Percentiles rank a stretch among this genome's conserved stretches.
Evolutionary conservation across 2,329 filamentous ascomycete genomes (phyloP).

Genomic region (Harringtonia lauricola): DNA sequence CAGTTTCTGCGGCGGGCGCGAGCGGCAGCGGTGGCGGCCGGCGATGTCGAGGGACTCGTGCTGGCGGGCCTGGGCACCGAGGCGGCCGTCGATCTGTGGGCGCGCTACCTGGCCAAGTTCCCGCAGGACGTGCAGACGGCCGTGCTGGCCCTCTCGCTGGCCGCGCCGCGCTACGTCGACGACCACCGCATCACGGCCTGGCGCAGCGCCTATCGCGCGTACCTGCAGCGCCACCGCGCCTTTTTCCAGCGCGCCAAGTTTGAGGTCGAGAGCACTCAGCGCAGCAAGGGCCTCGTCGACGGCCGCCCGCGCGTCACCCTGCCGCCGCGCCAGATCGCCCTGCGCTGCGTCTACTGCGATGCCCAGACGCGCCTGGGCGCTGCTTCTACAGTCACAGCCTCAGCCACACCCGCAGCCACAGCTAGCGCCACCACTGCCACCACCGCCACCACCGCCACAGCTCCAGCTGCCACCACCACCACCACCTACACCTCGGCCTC

Average conservation of each 20-base stretch:
- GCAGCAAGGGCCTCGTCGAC: conserved; percentile 35
- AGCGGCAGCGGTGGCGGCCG: conserved; percentile 46
- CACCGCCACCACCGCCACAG: background rate
- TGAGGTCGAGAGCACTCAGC: conserved; percentile 63
- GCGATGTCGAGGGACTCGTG: conserved; percentile 67
- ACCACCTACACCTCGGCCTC: conserved; percentile 29
- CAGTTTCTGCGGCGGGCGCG: conserved; percentile 60
- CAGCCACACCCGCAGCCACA: conserved; percentile 7
- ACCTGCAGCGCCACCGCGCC: conserved; percentile 60
- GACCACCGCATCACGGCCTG: conserved; percentile 66
- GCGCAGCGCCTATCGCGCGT: conserved; percentile 60
- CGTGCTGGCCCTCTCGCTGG: conserved; percentile 62
- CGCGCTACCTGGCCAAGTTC: conserved; percentile 63
- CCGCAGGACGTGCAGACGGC: conserved; percentile 73
- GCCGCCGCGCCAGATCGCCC: conserved; percentile 57
- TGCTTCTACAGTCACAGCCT: conserved; percentile 6
- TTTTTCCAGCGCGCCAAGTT: conserved; percentile 70
- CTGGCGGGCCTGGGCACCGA: conserved; percentile 71
- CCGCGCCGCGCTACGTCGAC: conserved; percentile 64
- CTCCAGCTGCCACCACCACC: background rate
- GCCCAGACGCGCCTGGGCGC: conserved; percentile 39
- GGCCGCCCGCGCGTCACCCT: conserved; percentile 53
- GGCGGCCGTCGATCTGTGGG: conserved; percentile 61
- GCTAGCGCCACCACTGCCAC: conserved; percentile 5
- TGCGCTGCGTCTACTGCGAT: conserved; percentile 70